A percentile compares a stretch with the other conserved stretches of the same genome.
Conservation (phyloP, 257 asterid genomes). For the Primulina huaijiensis region DNA sequence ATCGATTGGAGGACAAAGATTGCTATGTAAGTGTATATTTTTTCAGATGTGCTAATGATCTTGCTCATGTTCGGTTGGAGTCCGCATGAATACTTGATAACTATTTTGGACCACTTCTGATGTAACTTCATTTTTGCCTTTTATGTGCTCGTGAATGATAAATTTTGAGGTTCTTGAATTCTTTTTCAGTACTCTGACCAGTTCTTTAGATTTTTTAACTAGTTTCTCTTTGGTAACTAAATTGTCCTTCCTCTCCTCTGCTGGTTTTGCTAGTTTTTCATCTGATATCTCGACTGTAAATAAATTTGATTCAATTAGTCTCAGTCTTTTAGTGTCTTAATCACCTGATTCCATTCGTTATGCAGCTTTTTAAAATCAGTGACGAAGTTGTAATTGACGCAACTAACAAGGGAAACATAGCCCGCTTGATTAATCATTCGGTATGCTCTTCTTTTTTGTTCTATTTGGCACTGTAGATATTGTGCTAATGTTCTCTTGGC, state of each 20-base stretch:
- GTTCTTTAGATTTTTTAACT: not conserved
- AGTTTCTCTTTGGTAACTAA: not conserved
- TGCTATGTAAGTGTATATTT: conserved; percentile 73
- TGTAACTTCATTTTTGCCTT: not conserved
- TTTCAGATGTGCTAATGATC: not conserved
- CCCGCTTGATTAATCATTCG: conserved; percentile 95
- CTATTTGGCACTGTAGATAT: not conserved
- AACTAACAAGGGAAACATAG: conserved; percentile 86
- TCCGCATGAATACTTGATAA: conserved; percentile 1
- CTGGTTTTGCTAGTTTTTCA: not conserved
- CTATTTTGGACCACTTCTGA: not conserved
- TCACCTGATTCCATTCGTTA: conserved; percentile 20
- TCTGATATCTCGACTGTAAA: not conserved
- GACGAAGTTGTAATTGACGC: conserved; percentile 95
- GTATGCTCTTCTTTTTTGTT: conserved; percentile 40
- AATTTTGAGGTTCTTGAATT: not conserved
- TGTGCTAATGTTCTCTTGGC: conserved; percentile 4
- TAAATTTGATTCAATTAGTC: conserved; percentile 10
- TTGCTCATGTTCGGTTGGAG: conserved; percentile 5
- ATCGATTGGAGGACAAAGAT: conserved; percentile 78
- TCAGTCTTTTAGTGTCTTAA: conserved; percentile 2
- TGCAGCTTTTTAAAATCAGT: conserved; percentile 93
- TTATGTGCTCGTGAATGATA: not conserved
- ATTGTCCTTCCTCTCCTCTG: conserved; percentile 10
- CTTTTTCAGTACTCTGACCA: not conserved